Evolutionary conservation across 164 flowering plant species (phyloP), one percentile per base, ranked within the genome.

Genomic region (Kalanchoe fedtschenkoi): DNA sequence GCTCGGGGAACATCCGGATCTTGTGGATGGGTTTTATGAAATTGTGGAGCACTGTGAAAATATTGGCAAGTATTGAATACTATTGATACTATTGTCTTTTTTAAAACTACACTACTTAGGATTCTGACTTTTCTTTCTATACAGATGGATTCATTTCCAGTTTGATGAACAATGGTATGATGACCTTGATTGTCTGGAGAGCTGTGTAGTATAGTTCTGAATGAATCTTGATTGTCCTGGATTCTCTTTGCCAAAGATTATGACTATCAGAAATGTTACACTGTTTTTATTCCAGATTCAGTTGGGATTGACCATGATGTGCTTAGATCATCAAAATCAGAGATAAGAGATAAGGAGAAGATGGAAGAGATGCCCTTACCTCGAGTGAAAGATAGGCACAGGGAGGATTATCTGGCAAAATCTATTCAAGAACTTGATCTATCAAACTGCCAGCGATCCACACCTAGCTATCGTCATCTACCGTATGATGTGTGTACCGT

Each of bases 1-100:
- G 58, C 74, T 84, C 55, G 87, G 87, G 58, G 79, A 78, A 65
- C 61, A 67, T 67, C 80, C 87, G 2, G 85, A 78, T 68, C 85
- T 84, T 56, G 78, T 84, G 89, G 82, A 80, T 6, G 85, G 80
- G 53, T 82, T 84, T 66, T 78, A 70, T 70, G 81, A 78, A 42
- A 77, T 78, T 60, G 62, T 84, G 68, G 83, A 78, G 66, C 83
- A 78, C 38, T 80, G 80, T 75, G 86, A 82, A 62, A 73, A 72
- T 67, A 73, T 71, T 43, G 89, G 89, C 80, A 79, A 65, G 19
- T 34, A 19, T 51, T 42, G 30, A 44, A 35, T 37, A 28, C 6
- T 47, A 5, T 17, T 32, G n/a, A n/a, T n/a, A n/a, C n/a, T n/a
- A n/a, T n/a, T n/a, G n/a, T n/a, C n/a, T n/a, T n/a, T n/a, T 39